These are phyloP conservation scores for Lantana camara DNA, from an alignment of 257 asterid species.

Conservation along the genomic window DNA sequence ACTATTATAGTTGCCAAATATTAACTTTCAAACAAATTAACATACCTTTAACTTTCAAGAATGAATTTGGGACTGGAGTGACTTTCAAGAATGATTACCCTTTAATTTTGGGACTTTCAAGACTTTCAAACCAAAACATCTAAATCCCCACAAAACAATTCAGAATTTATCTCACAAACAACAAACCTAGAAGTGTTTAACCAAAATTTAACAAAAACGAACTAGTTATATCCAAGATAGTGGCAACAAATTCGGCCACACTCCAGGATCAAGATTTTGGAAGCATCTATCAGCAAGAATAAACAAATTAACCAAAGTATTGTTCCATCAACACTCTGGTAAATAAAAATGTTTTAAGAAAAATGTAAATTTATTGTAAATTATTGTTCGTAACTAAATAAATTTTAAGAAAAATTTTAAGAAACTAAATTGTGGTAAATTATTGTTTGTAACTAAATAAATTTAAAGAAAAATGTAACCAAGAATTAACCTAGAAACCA, in stretches of 20 bases:
- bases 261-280: conserved; percentile 2
- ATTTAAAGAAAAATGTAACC: no score
- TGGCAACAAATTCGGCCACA: background rate
- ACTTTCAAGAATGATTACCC: no score
- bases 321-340: background rate
- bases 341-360: background rate
- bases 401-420: no score
- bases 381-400: no score
- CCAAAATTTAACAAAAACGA: background rate
- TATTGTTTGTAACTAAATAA: no score
- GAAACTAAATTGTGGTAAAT: no score
- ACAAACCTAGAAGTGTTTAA: conserved; percentile 11
- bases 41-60: no score
- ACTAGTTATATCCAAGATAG: background rate
- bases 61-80: no score
- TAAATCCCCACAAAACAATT: conserved; percentile 18
- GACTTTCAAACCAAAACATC: background rate
- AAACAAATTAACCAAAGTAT: conserved; percentile 10
- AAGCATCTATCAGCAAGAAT: conserved; percentile 7
- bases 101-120: no score
- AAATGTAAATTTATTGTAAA: no score
- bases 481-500: background rate
- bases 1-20: no score
- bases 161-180: conserved; percentile 14
- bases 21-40: no score